A percentile compares a stretch with the other conserved stretches of the same genome.
Conservation (phyloP, 2,329 filamentous ascomycete genomes). For the Domatiomyces globalis region DNA sequence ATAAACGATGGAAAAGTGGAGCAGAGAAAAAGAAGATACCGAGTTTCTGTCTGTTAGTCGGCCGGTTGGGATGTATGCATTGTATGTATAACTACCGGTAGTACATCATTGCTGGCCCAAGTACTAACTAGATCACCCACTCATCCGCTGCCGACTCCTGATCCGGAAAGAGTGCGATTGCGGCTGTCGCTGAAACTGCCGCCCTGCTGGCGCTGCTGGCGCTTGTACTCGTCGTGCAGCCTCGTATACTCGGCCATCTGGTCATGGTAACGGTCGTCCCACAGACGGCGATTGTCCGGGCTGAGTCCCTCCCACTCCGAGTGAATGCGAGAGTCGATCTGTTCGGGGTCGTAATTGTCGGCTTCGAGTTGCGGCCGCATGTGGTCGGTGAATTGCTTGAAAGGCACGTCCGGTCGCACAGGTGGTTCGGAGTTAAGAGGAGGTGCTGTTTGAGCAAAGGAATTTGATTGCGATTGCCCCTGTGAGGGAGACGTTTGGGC, state of each 20-base stretch:
- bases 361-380: slow-evolving; percentile 17
- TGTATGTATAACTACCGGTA: too few species aligned
- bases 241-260: slow-evolving; percentile 17
- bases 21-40: too few species aligned
- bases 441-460: neutral
- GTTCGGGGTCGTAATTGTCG: slow-evolving; percentile 12
- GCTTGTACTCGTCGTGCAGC: slow-evolving; percentile 15
- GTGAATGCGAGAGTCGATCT: slow-evolving; percentile 14
- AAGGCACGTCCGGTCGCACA: slow-evolving; percentile 14
- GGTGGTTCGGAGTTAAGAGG: slow-evolving; percentile 4
- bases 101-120: too few species aligned
- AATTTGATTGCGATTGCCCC: neutral
- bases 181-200: neutral
- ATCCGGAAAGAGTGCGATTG: neutral
- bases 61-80: too few species aligned
- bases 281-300: slow-evolving; percentile 14
- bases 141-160: neutral
- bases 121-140: too few species aligned
- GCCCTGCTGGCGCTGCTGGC: slow-evolving; percentile 1
- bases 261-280: slow-evolving; percentile 17
- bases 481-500: neutral
- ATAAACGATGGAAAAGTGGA: too few species aligned
- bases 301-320: slow-evolving; percentile 16
- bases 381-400: slow-evolving; percentile 15
- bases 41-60: too few species aligned